Percentiles rank a stretch among this genome's conserved stretches.
phyloP scores from a whole-genome alignment of 306 rosid species.

The Oemleria cerasiformis region DNA sequence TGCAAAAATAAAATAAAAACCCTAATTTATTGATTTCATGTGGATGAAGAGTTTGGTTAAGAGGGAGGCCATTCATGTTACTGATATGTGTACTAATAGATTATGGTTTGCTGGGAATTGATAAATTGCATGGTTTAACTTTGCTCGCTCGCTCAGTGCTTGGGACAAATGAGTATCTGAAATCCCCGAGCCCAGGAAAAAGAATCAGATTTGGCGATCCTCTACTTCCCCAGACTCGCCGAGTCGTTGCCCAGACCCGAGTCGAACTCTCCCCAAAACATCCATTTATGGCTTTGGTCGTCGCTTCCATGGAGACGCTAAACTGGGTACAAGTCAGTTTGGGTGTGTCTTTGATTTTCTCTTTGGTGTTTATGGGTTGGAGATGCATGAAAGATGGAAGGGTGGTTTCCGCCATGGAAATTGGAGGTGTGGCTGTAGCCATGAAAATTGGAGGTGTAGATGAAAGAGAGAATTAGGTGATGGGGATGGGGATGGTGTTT shows the following conservation, averaged over 20 bases:
- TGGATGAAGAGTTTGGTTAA: slow-evolving; percentile 4
- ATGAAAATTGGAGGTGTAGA: too few relatives aligned
- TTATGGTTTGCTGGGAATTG: slow-evolving; percentile 14
- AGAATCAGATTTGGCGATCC: slow-evolving; percentile 93
- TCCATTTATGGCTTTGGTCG: slow-evolving; percentile 80
- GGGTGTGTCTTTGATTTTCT: too few relatives aligned
- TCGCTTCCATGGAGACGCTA: slow-evolving; percentile 63
- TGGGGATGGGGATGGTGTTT: too few relatives aligned
- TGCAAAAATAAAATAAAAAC: slow-evolving; percentile 20
- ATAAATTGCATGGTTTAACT: slow-evolving; percentile 6
- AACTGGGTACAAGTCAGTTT: too few relatives aligned
- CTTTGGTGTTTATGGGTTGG: too few relatives aligned
- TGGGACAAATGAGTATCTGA: slow-evolving; percentile 99
- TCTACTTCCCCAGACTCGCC: slow-evolving; percentile 83
- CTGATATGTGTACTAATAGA: background rate
- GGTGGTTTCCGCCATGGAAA: too few relatives aligned
- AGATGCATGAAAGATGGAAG: too few relatives aligned
- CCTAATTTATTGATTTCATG: slow-evolving; percentile 33
- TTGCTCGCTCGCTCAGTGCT: too few relatives aligned
- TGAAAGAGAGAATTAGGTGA: too few relatives aligned
- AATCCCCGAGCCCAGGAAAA: slow-evolving; percentile 90
- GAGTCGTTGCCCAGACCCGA: slow-evolving; percentile 65
- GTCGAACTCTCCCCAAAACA: slow-evolving; percentile 73
- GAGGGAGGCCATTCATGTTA: slow-evolving; percentile 12
- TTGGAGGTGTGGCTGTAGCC: too few relatives aligned